phyloP scores from a whole-genome alignment of 495 filamentous ascomycete species.

The Penicillium longicatenatum region DNA sequence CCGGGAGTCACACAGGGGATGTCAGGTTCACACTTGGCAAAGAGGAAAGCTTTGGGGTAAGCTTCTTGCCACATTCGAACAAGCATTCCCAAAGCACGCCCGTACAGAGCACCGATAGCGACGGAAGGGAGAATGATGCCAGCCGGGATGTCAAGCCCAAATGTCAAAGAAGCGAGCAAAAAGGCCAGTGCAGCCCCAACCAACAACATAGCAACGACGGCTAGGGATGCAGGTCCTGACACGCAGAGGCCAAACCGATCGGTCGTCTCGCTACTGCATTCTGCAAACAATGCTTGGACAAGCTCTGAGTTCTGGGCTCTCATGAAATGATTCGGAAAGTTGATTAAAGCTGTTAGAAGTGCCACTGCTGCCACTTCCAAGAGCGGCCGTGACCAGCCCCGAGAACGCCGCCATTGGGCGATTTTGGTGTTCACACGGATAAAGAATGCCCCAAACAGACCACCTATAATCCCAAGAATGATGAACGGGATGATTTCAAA shows the following conservation, averaged over 20 bases:
- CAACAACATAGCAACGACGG: constrained; percentile 76
- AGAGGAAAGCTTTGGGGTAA: constrained; percentile 74
- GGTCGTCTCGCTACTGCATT: constrained; percentile 75
- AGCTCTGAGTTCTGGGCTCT: constrained; percentile 87
- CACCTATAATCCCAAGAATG: constrained; percentile 84
- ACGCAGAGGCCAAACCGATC: constrained; percentile 90
- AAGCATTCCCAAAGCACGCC: constrained; percentile 86
- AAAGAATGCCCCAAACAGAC: constrained; percentile 90
- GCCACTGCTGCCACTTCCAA: constrained; percentile 75
- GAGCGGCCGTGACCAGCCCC: constrained; percentile 61
- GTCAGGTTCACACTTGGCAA: constrained; percentile 82
- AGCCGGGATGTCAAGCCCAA: constrained; percentile 94
- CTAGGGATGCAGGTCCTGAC: constrained; percentile 66
- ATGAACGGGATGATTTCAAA: constrained; percentile 92
- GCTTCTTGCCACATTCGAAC: constrained; percentile 86
- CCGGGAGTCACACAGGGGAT: constrained; percentile 90
- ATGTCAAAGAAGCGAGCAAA: constrained; percentile 83
- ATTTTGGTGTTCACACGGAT: constrained; percentile 93
- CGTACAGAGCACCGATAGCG: constrained; percentile 90
- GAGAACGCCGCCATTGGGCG: constrained; percentile 73
- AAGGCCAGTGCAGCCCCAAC: constrained; percentile 81
- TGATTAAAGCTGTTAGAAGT: constrained; percentile 80
- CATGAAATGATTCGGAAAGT: constrained; percentile 96
- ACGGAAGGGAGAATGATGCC: constrained; percentile 98
- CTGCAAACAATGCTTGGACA: constrained; percentile 88